Evolutionary conservation across 2,329 filamentous ascomycete species (phyloP).

Genomic region (Cladosporium sp.): DNA sequence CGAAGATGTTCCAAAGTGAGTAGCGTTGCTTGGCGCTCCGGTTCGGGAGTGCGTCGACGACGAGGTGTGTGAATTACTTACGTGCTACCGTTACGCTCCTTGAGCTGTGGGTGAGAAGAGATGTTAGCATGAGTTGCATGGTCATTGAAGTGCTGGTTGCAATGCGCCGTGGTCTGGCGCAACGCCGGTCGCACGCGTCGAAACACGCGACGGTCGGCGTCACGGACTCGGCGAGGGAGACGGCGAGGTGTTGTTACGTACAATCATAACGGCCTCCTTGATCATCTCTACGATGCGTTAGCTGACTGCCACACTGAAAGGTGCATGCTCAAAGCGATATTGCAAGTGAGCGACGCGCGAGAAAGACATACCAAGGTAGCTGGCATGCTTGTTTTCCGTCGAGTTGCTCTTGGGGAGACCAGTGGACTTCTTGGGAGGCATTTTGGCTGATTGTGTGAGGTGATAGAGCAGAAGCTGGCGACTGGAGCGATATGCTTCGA

Average conservation of each 20-base stretch:
- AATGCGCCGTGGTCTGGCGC: conserved; percentile 11
- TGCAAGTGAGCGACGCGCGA: conserved; percentile 45
- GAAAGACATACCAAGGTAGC: conserved; percentile 65
- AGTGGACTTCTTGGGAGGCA: conserved; percentile 65
- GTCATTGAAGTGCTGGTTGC: conserved; percentile 5
- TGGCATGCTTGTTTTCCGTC: conserved; percentile 50
- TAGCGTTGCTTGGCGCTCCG: not conserved
- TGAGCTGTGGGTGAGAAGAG: conserved; percentile 56
- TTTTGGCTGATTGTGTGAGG: conserved; percentile 26
- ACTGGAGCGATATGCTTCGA: conserved; percentile 36
- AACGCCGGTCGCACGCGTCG: conserved; percentile 28
- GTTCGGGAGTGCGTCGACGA: not conserved
- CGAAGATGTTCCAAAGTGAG: not conserved
- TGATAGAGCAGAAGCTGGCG: conserved; percentile 34
- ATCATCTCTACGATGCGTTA: conserved; percentile 61
- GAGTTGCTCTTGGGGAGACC: conserved; percentile 28
- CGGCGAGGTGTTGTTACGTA: conserved; percentile 40
- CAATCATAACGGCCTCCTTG: conserved; percentile 69
- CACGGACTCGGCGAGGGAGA: not conserved
- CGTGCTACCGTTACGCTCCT: conserved; percentile 60
- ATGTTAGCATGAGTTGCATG: conserved; percentile 48
- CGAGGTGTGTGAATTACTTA: conserved; percentile 11
- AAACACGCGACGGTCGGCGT: conserved; percentile 21
- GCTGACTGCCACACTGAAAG: not conserved
- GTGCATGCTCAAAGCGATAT: conserved; percentile 9